phyloP scores from a whole-genome alignment of 257 asterid species.

The Gynochthodes officinalis region DNA sequence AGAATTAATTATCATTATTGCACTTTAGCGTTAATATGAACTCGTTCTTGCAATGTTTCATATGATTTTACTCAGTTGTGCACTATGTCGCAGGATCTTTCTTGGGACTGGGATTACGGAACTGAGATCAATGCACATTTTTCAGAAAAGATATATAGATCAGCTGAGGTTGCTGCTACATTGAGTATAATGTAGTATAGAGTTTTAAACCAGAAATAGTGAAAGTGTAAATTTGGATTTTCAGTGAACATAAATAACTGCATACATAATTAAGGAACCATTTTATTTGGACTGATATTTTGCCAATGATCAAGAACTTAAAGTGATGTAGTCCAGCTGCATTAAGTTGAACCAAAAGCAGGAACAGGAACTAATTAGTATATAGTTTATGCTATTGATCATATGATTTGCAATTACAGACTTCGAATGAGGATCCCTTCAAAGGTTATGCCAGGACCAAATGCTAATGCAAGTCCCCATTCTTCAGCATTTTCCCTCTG shows the following conservation, averaged over 20 bases:
- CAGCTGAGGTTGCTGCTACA: no score
- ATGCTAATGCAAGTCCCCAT: slow-evolving; percentile 89
- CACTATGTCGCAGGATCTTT: no score
- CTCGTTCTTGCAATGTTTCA: no score
- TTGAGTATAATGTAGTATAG: no score
- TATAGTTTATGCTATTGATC: background rate
- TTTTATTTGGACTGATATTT: background rate
- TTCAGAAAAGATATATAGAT: no score
- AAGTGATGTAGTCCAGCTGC: background rate
- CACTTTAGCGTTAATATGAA: no score
- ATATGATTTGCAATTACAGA: slow-evolving; percentile 24
- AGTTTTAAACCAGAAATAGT: no score
- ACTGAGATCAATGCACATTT: no score
- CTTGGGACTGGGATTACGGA: no score
- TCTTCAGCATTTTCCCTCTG: slow-evolving; percentile 46
- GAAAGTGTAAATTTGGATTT: background rate
- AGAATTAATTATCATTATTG: no score
- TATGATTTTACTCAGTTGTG: no score
- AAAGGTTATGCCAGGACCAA: slow-evolving; percentile 90
- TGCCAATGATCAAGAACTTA: background rate
- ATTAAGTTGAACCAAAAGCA: background rate
- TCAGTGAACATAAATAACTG: background rate
- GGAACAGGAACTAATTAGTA: background rate
- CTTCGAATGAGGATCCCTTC: slow-evolving; percentile 87
- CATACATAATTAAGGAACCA: background rate